A percentile compares a stretch with the other conserved stretches of the same genome.
phyloP scores from a whole-genome alignment of 2,329 filamentous ascomycete species.

The Penicillium sp. region DNA sequence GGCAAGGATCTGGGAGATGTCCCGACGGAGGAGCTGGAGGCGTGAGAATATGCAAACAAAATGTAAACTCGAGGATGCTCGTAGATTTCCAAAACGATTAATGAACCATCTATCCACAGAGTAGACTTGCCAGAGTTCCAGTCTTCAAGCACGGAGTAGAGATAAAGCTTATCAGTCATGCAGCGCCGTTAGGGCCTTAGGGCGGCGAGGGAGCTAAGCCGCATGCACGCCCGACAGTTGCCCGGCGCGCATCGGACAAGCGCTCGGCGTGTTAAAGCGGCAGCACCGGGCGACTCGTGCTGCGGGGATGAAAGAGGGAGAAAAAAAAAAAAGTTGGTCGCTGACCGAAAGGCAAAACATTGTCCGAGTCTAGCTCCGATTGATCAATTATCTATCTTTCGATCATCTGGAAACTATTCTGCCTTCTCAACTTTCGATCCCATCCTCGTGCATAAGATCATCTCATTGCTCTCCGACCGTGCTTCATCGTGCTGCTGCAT shows the following conservation, averaged over 20 bases:
- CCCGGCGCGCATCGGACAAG: not conserved
- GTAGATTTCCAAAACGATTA: no score
- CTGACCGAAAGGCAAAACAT: constrained; percentile 10
- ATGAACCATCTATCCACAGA: not conserved
- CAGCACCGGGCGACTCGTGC: not conserved
- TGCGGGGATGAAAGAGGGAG: constrained; percentile 5
- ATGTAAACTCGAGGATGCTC: not conserved
- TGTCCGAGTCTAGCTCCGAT: constrained; percentile 9
- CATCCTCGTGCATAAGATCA: not conserved
- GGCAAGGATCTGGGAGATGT: constrained; percentile 72
- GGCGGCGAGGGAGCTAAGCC: constrained; percentile 1
- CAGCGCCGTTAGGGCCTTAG: not conserved
- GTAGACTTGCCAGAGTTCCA: no score
- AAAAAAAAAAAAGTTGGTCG: constrained; percentile 2
- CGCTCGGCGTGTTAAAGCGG: constrained; percentile 3
- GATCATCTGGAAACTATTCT: not conserved
- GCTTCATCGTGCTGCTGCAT: not conserved
- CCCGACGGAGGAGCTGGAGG: constrained; percentile 71
- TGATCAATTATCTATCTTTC: not conserved
- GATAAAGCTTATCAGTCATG: constrained; percentile 7
- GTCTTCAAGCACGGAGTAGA: no score
- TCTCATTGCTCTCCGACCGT: not conserved
- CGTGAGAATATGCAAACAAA: constrained; percentile 20
- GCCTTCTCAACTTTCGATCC: not conserved
- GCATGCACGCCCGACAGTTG: not conserved